Percentiles rank a stretch among this genome's conserved stretches.
phyloP scores from a whole-genome alignment of 306 rosid genomes.

The Amphicarpaea edgeworthii region DNA sequence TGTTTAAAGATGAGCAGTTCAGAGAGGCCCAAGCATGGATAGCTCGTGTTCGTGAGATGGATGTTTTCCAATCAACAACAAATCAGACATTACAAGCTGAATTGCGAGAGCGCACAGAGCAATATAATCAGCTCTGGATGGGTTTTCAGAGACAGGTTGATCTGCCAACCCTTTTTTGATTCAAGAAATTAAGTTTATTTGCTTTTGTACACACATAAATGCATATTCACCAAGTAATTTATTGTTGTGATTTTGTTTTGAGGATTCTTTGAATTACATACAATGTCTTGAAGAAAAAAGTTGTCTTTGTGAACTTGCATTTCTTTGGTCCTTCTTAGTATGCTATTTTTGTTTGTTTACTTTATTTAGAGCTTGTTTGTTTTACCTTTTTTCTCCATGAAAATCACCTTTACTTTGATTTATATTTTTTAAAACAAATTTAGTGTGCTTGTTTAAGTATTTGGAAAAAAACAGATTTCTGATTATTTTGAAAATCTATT shows the following conservation, averaged over 20 bases:
- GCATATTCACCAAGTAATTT: background rate
- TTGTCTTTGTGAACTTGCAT: constrained; percentile 2
- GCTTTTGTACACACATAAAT: background rate
- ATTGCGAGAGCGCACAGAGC: constrained; percentile 89
- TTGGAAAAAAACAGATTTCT: background rate
- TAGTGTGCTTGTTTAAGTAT: background rate
- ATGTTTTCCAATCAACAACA: constrained; percentile 86
- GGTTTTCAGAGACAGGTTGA: constrained; percentile 94
- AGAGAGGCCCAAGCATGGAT: constrained; percentile 98
- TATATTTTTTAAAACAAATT: background rate
- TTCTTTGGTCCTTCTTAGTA: background rate
- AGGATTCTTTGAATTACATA: constrained; percentile 6
- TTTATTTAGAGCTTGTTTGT: background rate
- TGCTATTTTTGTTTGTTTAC: constrained; percentile 9
- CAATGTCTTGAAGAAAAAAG: background rate
- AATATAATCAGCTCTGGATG: constrained; percentile 95
- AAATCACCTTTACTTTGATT: background rate
- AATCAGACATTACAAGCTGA: constrained; percentile 88
- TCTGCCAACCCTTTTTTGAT: constrained; percentile 27
- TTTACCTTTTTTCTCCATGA: background rate
- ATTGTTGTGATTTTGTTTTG: constrained; percentile 24
- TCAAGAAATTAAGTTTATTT: constrained; percentile 4
- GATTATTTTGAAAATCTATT: background rate
- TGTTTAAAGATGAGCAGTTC: constrained; percentile 88
- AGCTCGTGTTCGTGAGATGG: constrained; percentile 91